These are phyloP conservation scores for Phytophthora litchii DNA, from an alignment of 352 stramenopile genomes.

Conservation along the genomic window DNA sequence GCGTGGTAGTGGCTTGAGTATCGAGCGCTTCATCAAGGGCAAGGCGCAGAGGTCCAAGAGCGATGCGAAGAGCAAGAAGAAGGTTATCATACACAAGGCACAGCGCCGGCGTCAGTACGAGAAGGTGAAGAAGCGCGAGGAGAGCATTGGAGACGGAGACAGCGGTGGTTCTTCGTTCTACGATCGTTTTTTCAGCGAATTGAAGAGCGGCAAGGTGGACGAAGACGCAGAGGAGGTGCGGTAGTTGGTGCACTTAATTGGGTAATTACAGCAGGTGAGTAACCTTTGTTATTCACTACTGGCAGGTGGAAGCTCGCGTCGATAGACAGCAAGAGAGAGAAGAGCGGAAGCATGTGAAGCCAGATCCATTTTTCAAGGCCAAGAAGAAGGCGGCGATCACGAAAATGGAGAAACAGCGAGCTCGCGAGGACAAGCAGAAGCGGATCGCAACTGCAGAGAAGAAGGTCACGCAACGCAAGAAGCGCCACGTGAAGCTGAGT, in stretches of 20 bases:
- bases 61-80: constrained; percentile 87
- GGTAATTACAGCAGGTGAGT: neutral
- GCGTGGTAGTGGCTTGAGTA: constrained; percentile 79
- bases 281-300: constrained; percentile 4
- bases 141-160: constrained; percentile 24
- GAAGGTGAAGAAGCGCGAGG: constrained; percentile 78
- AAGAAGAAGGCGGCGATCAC: constrained; percentile 74
- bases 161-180: constrained; percentile 70
- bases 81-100: constrained; percentile 82
- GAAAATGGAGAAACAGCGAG: constrained; percentile 56
- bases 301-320: constrained; percentile 30
- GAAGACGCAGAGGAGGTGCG: constrained; percentile 30
- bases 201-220: constrained; percentile 49
- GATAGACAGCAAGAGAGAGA: constrained; percentile 25
- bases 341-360: constrained; percentile 43
- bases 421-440: constrained; percentile 54
- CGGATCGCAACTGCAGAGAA: constrained; percentile 61
- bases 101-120: constrained; percentile 77
- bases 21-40: constrained; percentile 88
- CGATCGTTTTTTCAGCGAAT: constrained; percentile 75
- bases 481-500: constrained; percentile 87
- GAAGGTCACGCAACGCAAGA: constrained; percentile 84
- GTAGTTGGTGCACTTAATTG: constrained; percentile 4
- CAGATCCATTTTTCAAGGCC: constrained; percentile 85
- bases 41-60: constrained; percentile 82